phyloP scores from a whole-genome alignment of 768 basidiomycete species.

The Rhodotorula toruloides region DNA sequence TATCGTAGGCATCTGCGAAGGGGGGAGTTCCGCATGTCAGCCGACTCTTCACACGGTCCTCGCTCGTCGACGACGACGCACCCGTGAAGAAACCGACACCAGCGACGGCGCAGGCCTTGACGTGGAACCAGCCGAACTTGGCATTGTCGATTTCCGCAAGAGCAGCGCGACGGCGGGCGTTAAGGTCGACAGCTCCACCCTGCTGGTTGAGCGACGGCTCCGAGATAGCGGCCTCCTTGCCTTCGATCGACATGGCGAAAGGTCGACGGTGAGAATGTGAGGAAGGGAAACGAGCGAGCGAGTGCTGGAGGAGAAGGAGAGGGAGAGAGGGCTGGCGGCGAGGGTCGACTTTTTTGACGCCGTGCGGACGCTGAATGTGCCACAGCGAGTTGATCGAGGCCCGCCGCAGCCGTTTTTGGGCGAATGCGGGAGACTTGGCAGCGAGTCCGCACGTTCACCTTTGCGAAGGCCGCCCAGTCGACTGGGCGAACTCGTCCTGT shows the following conservation, averaged over 20 bases:
- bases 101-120: slow-evolving; percentile 60
- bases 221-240: neutral
- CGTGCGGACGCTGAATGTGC: no score
- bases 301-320: neutral
- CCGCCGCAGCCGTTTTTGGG: no score
- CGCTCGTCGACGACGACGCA: slow-evolving; percentile 50
- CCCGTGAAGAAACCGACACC: slow-evolving; percentile 91
- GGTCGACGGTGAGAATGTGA: neutral
- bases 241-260: slow-evolving; percentile 16
- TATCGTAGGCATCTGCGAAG: slow-evolving; percentile 55
- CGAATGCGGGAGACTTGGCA: neutral
- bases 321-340: no score
- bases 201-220: neutral
- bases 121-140: slow-evolving; percentile 80
- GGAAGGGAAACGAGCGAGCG: neutral
- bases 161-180: slow-evolving; percentile 68
- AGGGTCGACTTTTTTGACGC: neutral
- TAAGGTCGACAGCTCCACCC: slow-evolving; percentile 12
- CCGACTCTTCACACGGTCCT: slow-evolving; percentile 22
- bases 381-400: no score
- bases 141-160: slow-evolving; percentile 83
- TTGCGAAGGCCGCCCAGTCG: no score
- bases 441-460: no score
- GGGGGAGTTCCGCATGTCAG: slow-evolving; percentile 14
- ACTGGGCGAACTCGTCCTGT: no score